Evolutionary conservation across 176 grass and related monocot genomes (phyloP).

Genomic region (Lolium multiflorum): DNA sequence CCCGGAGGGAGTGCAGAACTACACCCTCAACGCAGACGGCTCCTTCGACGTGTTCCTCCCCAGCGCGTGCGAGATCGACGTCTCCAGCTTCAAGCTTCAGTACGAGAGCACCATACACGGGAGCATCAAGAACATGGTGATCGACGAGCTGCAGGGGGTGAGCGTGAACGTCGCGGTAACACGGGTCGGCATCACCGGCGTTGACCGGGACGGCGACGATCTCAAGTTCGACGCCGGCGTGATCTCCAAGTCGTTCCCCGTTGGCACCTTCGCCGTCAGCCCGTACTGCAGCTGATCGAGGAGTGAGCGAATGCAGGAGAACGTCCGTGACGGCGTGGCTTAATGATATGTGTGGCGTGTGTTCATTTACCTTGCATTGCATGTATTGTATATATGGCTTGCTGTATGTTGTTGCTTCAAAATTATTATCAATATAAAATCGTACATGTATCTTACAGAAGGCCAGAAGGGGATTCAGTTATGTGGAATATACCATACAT

Average conservation of each 20-base stretch:
- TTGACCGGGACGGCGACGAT: not conserved
- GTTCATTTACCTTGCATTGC: too few species aligned
- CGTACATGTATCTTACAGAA: too few species aligned
- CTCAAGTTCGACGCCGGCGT: not conserved
- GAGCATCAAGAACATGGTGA: not conserved
- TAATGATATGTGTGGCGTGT: too few species aligned
- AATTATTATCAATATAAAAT: too few species aligned
- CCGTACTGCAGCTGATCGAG: not conserved
- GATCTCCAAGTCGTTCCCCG: not conserved
- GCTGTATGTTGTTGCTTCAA: too few species aligned
- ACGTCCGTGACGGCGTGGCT: too few species aligned
- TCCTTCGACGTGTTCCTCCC: not conserved
- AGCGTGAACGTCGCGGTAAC: not conserved
- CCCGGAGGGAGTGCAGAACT: conserved; percentile 39
- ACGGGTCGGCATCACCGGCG: not conserved
- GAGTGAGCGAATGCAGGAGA: too few species aligned
- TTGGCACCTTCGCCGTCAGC: not conserved
- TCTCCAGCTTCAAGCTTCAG: not conserved
- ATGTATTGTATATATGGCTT: too few species aligned
- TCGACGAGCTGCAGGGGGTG: not conserved
- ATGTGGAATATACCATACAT: too few species aligned
- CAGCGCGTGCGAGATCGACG: not conserved
- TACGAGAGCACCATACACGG: not conserved
- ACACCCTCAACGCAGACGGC: not conserved
- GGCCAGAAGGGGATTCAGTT: too few species aligned